Base-by-base conservation (phyloP, 1,284 basidiomycete species). In the Pseudozyma flocculosa region DNA sequence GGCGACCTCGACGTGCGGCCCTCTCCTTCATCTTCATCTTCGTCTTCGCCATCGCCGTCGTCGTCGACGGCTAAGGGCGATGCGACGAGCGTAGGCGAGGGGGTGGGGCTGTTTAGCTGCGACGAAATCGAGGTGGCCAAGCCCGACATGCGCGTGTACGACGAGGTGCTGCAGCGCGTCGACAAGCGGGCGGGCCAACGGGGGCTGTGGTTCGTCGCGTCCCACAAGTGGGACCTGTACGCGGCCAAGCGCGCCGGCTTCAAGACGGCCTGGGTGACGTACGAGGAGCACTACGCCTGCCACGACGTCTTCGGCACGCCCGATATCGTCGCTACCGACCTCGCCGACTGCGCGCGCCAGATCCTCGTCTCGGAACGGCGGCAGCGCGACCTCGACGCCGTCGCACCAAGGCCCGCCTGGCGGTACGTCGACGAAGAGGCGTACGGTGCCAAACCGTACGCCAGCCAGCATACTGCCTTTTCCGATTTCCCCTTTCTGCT, bases 91-190 rank as follows among this genome's bases (percentile, higher is more conserved):
- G 41, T 51, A 2, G 63, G 67, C 13, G 13, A 53, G 2, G 68
- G 61, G 2, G 52, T 71, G 15, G 68, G 68, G 9, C 39, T 73
- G 5, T 70, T 68, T 30, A 65, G 61, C 46, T 73, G 71, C 42
- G 71, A 73, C 50, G 71, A 73, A 44, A 54, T 68, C 41, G 40
- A 58, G 15, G 53, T 67, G 4, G 70, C 70, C 40, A 73, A 73
- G 39, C 71, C 71, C 13, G 69, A 68, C 23, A 61, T 63, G 0
- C 50, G 54, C 19, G 70, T 73, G 10, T 73, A 73, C 40, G 49
- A 58, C 18, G 61, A 66, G 26, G 47, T 73, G 3, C 40, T 57
- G 26, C 22, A 26, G 11, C 36, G 43, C 5, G 30, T 49, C 19
- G 40, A 40, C 14, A 18, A 11, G 8, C 49, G 54, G 37, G 37